Percentiles rank a stretch among this genome's conserved stretches.
phyloP scores from a whole-genome alignment of 768 basidiomycete species.

The Coprinopsis strossmayeri region DNA sequence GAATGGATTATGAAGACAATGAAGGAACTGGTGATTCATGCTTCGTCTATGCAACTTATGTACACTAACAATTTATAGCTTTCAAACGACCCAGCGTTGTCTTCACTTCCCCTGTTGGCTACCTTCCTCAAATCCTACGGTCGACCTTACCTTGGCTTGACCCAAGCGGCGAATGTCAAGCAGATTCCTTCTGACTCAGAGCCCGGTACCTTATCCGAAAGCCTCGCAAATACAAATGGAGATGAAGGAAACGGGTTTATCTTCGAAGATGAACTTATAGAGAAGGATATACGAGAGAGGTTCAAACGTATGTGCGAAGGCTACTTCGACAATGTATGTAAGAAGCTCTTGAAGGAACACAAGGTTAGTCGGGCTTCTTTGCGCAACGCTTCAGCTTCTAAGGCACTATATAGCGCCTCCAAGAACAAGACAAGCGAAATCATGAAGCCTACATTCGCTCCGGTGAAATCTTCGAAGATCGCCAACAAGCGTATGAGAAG shows the following conservation, averaged over 20 bases:
- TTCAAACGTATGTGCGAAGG: slow-evolving; percentile 91
- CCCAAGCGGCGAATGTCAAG: slow-evolving; percentile 43
- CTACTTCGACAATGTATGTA: slow-evolving; percentile 88
- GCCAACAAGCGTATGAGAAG: slow-evolving; percentile 97
- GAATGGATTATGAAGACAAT: slow-evolving; percentile 88
- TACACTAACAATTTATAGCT: slow-evolving; percentile 42
- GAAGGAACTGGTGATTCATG: slow-evolving; percentile 64
- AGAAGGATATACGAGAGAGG: slow-evolving; percentile 78
- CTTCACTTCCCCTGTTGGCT: slow-evolving; percentile 83
- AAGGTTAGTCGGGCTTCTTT: slow-evolving; percentile 45
- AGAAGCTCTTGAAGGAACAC: slow-evolving; percentile 89
- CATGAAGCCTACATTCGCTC: slow-evolving; percentile 99
- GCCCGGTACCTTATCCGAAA: slow-evolving; percentile 46
- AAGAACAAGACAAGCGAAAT: slow-evolving; percentile 95
- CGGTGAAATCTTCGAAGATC: slow-evolving; percentile 98
- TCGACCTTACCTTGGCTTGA: slow-evolving; percentile 79
- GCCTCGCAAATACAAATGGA: slow-evolving; percentile 20
- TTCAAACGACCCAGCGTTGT: slow-evolving; percentile 79
- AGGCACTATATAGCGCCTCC: slow-evolving; percentile 59
- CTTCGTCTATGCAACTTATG: not conserved
- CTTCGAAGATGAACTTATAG: slow-evolving; percentile 68
- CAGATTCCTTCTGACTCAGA: slow-evolving; percentile 54
- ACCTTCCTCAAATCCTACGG: slow-evolving; percentile 94
- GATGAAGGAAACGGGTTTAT: slow-evolving; percentile 24
- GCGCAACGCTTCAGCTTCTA: not conserved